Conservation (phyloP, 805 yeast genomes). For the Sungouiozyma ichnusensis region DNA sequence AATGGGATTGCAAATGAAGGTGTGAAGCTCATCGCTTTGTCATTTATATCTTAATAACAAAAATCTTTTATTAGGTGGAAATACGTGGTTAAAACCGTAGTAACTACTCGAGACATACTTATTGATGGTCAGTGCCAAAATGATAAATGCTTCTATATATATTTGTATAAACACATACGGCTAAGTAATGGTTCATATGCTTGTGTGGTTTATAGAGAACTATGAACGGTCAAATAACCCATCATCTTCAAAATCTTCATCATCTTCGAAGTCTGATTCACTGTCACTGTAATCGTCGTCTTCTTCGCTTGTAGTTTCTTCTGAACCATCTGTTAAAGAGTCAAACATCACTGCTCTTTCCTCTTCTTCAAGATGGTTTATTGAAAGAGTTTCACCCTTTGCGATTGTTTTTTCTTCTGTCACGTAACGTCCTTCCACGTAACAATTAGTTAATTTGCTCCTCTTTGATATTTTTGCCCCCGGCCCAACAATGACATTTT, state of each 20-base stretch:
- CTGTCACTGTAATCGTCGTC: constrained; percentile 29
- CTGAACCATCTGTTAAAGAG: constrained; percentile 12
- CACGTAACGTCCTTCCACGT: constrained; percentile 69
- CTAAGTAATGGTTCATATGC: too few species aligned
- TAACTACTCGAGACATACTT: too few species aligned
- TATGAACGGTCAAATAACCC: constrained; percentile 46
- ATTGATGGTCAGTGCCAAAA: too few species aligned
- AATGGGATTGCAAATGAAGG: neutral
- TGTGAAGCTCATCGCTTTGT: neutral
- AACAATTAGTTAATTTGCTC: constrained; percentile 64
- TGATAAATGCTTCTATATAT: too few species aligned
- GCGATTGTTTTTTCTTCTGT: constrained; percentile 45
- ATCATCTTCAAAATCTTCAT: constrained; percentile 42
- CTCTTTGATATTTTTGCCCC: constrained; percentile 54
- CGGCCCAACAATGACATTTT: constrained; percentile 79
- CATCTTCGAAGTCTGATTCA: constrained; percentile 36
- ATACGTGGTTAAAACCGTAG: too few species aligned
- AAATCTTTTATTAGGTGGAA: too few species aligned
- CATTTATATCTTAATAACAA: too few species aligned
- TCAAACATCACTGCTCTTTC: constrained; percentile 6
- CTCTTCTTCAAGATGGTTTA: constrained; percentile 25
- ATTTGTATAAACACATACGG: too few species aligned
- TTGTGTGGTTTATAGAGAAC: neutral
- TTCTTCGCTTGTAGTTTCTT: constrained; percentile 14
- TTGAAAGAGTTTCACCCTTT: constrained; percentile 48